Percentiles rank a stretch among this genome's conserved stretches.
Evolutionary conservation across 78 protist genomes (phyloP).

Genomic region (Planoprotostelium fungivorum): DNA sequence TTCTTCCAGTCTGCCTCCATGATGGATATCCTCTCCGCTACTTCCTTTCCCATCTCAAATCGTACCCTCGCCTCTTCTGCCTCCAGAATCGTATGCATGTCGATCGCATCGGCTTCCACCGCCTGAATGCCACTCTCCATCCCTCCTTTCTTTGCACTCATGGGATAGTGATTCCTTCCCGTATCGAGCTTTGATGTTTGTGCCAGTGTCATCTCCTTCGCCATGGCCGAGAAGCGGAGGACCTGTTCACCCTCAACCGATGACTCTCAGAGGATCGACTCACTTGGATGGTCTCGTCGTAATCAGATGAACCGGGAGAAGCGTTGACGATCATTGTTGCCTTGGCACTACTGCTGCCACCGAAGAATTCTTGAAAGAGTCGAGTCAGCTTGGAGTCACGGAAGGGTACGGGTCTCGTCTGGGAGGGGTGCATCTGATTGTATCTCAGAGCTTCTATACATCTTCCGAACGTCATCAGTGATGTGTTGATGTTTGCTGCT

Average conservation of each 20-base stretch:
- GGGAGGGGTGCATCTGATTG: constrained; percentile 36
- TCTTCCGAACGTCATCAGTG: constrained; percentile 54
- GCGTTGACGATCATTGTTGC: constrained; percentile 70
- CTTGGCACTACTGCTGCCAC: constrained; percentile 48
- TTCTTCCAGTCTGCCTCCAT: neutral
- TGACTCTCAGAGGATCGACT: neutral
- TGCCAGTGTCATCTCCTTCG: constrained; percentile 46
- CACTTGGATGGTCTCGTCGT: constrained; percentile 49
- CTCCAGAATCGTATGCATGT: neutral
- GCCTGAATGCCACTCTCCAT: neutral
- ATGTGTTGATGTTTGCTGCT: constrained; percentile 63
- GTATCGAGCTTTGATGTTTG: constrained; percentile 30
- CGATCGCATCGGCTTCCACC: neutral
- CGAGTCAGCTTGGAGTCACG: constrained; percentile 79
- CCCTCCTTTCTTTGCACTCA: neutral
- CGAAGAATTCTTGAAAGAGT: constrained; percentile 65
- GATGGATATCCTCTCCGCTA: neutral
- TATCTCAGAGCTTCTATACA: constrained; percentile 61
- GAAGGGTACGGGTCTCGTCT: constrained; percentile 60
- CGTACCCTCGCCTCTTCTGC: neutral
- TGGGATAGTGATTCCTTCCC: neutral
- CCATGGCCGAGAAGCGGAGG: constrained; percentile 63
- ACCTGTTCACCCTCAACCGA: constrained; percentile 13
- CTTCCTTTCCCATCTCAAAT: neutral
- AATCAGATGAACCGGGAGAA: constrained; percentile 27